These are phyloP conservation scores for Helotiales sp. DNA, from an alignment of 2,329 filamentous ascomycete species.

Conservation along the genomic window DNA sequence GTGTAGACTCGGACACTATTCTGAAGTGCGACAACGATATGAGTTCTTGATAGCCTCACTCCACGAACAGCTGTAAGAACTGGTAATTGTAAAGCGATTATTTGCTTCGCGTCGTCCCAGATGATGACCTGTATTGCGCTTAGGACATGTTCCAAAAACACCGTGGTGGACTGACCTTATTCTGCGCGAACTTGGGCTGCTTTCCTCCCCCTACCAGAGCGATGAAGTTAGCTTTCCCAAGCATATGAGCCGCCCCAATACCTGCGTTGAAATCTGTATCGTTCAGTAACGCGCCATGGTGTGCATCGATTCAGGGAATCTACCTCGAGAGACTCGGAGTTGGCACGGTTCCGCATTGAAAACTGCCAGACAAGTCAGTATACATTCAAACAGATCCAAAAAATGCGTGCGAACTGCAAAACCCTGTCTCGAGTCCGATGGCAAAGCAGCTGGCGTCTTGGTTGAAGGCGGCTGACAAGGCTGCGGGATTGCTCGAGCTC, in stretches of 20 bases:
- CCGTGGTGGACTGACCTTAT: constrained; percentile 59
- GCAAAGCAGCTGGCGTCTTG: constrained; percentile 81
- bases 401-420: constrained; percentile 63
- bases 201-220: constrained; percentile 87
- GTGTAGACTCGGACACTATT: constrained; percentile 81
- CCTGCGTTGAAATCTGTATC: constrained; percentile 73
- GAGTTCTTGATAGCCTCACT: constrained; percentile 72
- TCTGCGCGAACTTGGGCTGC: constrained; percentile 81
- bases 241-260: constrained; percentile 81
- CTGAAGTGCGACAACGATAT: constrained; percentile 77
- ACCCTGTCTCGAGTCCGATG: constrained; percentile 82
- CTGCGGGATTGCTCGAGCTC: constrained; percentile 69
- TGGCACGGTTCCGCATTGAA: constrained; percentile 73
- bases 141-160: constrained; percentile 7
- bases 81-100: constrained; percentile 73
- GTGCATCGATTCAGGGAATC: background rate
- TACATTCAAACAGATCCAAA: background rate
- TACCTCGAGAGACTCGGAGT: constrained; percentile 63
- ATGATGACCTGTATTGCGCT: constrained; percentile 64
- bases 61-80: constrained; percentile 79
- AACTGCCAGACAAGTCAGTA: constrained; percentile 47
- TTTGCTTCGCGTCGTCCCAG: constrained; percentile 85
- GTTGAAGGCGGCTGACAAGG: constrained; percentile 85
- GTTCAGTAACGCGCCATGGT: constrained; percentile 14
- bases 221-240: constrained; percentile 82